phyloP scores from a whole-genome alignment of 2,329 filamentous ascomycete genomes.

The Ceratocystis albifundus region DNA sequence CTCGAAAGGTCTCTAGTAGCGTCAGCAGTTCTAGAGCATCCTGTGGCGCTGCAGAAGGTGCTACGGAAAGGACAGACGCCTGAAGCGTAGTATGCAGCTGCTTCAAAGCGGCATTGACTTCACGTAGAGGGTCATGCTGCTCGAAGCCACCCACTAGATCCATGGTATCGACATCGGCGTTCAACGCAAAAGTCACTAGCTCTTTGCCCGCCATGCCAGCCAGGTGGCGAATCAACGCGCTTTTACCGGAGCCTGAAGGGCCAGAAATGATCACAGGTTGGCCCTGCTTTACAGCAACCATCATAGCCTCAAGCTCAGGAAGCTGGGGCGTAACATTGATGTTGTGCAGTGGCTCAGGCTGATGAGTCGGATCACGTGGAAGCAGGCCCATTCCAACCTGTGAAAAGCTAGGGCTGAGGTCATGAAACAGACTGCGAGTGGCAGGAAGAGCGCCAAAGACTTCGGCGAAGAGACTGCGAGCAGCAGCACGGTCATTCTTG shows the following conservation, averaged over 20 bases:
- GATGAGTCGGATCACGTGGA: conserved; percentile 44
- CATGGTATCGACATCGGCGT: conserved; percentile 92
- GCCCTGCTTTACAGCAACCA: conserved; percentile 74
- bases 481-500: conserved; percentile 51
- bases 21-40: conserved; percentile 42
- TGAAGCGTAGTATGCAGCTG: conserved; percentile 42
- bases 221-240: conserved; percentile 63
- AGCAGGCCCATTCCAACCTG: conserved; percentile 73
- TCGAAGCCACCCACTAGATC: conserved; percentile 96
- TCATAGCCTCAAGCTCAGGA: conserved; percentile 67
- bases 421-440: conserved; percentile 58
- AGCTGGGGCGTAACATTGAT: conserved; percentile 48
- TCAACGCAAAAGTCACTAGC: conserved; percentile 75
- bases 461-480: conserved; percentile 54
- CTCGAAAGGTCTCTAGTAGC: conserved; percentile 34
- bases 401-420: conserved; percentile 51
- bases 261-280: conserved; percentile 87
- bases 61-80: conserved; percentile 36
- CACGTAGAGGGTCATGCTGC: conserved; percentile 72
- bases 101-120: conserved; percentile 48
- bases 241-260: conserved; percentile 76
- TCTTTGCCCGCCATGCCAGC: conserved; percentile 67
- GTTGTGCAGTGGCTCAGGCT: conserved; percentile 41
- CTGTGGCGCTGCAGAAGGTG: conserved; percentile 38
- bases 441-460: conserved; percentile 46